Base-by-base conservation (phyloP, 2,329 filamentous ascomycete genomes). In the Graphium sp. region DNA sequence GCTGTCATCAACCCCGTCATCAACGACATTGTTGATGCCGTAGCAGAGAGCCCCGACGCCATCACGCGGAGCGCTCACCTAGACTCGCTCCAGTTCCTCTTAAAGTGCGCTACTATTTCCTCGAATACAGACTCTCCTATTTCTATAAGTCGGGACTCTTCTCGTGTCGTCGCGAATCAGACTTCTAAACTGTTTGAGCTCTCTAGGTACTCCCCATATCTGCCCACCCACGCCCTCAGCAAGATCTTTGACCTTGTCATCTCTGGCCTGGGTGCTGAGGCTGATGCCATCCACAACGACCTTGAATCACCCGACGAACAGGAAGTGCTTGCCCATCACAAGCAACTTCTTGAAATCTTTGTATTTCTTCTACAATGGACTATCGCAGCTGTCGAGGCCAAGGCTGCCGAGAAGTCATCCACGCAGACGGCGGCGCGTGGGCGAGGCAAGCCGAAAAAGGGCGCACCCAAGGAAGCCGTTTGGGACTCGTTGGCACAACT, bases 281-380 rank as follows among this genome's bases (percentile, higher is more conserved):
- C 84, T 37, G 85, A 95, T 43, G 66, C 76, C 32, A 74, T 87
- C 26, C 70, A 91, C 49, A 69, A 79, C 49, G 85, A 94, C 45
- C 68, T 92, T 47, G 85, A 94, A 45, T 75, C 72, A 22, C 55
- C 60, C 24, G 87, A 95, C 51, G 87, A 95, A 46, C 84, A 93
- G 50, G 84, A 91, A 44, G 66, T 78, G 7, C 61, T 92, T 26
- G 66, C 75, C 22, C 76, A 91, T 42, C 87, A 98, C 58, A 94
- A 93, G 52, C 74, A 80, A 39, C 63, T 94, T 2, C 66, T 98
- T 38, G 89, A 98, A 49, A 80, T 92, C 45, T 95, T 91, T 48
- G 87, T 77, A 19, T 98, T 93, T 45, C 60, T 98, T 8, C 57
- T 98, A 27, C 85, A 94, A 51, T 98, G 89, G 91, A 81, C 83